phyloP scores from a whole-genome alignment of 306 rosid species.

The Geum urbanum region DNA sequence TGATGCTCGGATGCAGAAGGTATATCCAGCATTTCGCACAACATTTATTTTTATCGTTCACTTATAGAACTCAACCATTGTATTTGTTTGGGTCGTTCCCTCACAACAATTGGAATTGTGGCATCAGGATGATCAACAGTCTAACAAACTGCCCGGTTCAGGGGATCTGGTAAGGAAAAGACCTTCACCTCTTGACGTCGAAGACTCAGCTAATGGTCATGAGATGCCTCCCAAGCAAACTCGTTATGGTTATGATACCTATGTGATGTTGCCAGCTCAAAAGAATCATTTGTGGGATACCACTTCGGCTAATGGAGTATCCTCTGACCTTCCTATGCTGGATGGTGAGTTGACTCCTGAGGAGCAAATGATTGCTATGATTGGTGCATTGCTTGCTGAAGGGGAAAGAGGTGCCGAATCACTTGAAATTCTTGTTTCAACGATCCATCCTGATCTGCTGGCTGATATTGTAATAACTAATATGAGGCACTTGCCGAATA shows the following conservation, averaged over 20 bases:
- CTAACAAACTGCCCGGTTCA: slow-evolving; percentile 52
- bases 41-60: slow-evolving; percentile 9
- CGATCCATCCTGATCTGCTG: slow-evolving; percentile 91
- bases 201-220: slow-evolving; percentile 61
- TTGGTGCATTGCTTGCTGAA: slow-evolving; percentile 98
- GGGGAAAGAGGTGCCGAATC: slow-evolving; percentile 98
- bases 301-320: slow-evolving; percentile 46
- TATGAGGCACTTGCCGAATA: slow-evolving; percentile 90
- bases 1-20: slow-evolving; percentile 74
- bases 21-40: slow-evolving; percentile 18
- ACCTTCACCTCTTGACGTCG: slow-evolving; percentile 55
- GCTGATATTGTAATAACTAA: slow-evolving; percentile 96
- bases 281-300: slow-evolving; percentile 53
- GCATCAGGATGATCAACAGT: slow-evolving; percentile 64
- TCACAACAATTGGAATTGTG: slow-evolving; percentile 11
- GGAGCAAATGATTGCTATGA: slow-evolving; percentile 94
- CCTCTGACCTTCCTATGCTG: slow-evolving; percentile 50
- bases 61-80: slow-evolving; percentile 15
- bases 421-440: slow-evolving; percentile 82
- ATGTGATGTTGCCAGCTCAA: slow-evolving; percentile 43
- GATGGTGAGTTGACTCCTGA: slow-evolving; percentile 73
- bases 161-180: slow-evolving; percentile 71
- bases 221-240: slow-evolving; percentile 56
- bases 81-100: slow-evolving; percentile 15
- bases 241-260: slow-evolving; percentile 54